Percentiles rank a stretch among this genome's conserved stretches.
These are phyloP conservation scores for Blastomyces percursus DNA, from an alignment of 2,329 filamentous ascomycete species.

Conservation along the genomic window DNA sequence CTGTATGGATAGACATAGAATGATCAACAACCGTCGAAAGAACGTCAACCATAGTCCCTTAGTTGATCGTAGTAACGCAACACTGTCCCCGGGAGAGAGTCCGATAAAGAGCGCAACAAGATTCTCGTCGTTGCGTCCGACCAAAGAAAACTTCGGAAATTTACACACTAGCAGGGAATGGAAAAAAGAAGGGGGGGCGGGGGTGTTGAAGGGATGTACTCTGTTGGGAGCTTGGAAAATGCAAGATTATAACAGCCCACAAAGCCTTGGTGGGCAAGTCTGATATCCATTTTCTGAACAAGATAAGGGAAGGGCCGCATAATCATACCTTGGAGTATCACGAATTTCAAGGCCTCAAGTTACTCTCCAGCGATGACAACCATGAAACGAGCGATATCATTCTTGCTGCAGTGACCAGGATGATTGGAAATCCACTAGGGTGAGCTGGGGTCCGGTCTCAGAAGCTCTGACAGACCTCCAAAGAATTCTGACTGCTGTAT, in stretches of 20 bases:
- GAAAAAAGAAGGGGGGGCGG: too few relatives aligned
- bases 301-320: neutral
- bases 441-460: neutral
- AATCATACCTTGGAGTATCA: neutral
- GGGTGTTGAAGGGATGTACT: too few relatives aligned
- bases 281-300: neutral
- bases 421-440: neutral
- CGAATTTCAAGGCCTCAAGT: neutral
- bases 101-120: neutral
- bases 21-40: neutral
- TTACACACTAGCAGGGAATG: slow-evolving; percentile 2
- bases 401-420: neutral
- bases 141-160: neutral
- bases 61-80: neutral
- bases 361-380: neutral
- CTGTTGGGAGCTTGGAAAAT: neutral
- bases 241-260: too few relatives aligned
- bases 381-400: neutral
- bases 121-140: neutral
- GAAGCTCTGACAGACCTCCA: neutral
- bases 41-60: neutral
- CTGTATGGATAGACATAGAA: neutral
- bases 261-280: neutral
- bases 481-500: slow-evolving; percentile 1
- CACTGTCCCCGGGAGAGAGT: neutral